A percentile compares a stretch with the other conserved stretches of the same genome.
These are phyloP conservation scores for Leishmania amazonensis DNA, from an alignment of 208 protist species.

Conservation along the genomic window DNA sequence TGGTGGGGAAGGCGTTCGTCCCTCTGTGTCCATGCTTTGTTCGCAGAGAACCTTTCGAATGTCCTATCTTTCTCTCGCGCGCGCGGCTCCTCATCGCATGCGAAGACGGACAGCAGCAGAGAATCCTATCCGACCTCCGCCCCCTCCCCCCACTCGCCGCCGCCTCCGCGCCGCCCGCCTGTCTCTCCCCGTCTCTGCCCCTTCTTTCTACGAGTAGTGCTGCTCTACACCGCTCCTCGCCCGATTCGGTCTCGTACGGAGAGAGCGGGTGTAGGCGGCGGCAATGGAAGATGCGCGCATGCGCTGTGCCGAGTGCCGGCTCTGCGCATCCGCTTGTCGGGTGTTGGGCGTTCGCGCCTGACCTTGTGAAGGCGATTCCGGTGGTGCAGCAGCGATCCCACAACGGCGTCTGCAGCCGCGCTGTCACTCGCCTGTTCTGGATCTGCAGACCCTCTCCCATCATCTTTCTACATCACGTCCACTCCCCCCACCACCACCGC, in stretches of 20 bases:
- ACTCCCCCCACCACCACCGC: background rate
- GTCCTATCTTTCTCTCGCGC: too few species aligned
- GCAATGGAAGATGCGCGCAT: background rate
- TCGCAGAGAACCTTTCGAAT: too few species aligned
- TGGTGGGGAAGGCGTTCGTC: background rate
- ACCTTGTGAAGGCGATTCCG: background rate
- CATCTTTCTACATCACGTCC: background rate
- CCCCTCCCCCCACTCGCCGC: too few species aligned
- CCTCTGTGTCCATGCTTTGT: background rate
- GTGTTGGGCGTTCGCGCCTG: background rate
- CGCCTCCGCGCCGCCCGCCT: background rate
- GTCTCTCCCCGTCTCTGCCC: background rate
- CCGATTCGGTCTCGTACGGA: background rate
- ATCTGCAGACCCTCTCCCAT: background rate
- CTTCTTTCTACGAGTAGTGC: background rate
- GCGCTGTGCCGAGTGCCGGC: background rate
- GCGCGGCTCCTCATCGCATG: background rate
- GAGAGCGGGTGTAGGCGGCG: background rate
- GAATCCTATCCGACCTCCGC: background rate
- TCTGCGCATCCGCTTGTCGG: background rate
- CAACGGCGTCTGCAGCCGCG: background rate
- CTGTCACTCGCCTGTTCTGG: background rate
- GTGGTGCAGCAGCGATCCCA: background rate
- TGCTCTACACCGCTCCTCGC: background rate
- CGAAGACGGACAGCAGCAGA: background rate